Conservation (phyloP, 2,329 filamentous ascomycete species). For the Colletotrichum eremochloae region DNA sequence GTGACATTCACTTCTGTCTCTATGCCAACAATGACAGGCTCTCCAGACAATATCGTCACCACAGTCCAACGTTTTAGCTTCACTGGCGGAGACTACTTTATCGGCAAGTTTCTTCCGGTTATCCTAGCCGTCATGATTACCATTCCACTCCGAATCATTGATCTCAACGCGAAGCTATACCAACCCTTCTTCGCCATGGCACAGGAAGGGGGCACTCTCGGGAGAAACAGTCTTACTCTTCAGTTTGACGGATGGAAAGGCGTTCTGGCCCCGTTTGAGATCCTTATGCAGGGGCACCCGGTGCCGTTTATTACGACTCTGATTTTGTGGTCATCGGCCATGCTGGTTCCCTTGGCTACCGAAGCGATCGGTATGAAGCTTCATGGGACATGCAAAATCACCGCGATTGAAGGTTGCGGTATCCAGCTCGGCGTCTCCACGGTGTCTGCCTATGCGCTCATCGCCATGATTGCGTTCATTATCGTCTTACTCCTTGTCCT, state of each 20-base stretch:
- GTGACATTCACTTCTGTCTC: constrained; percentile 45
- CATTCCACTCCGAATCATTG: constrained; percentile 56
- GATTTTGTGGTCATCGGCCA: constrained; percentile 51
- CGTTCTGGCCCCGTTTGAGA: constrained; percentile 52
- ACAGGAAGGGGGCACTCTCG: constrained; percentile 52
- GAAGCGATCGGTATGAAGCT: constrained; percentile 57
- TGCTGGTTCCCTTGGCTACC: constrained; percentile 56
- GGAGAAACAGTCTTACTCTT: constrained; percentile 57
- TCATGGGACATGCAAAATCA: constrained; percentile 51
- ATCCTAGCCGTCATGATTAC: constrained; percentile 56
- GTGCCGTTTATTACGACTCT: constrained; percentile 55
- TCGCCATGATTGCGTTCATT: constrained; percentile 49
- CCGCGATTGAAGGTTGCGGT: constrained; percentile 49
- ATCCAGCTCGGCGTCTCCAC: constrained; percentile 53
- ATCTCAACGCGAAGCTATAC: constrained; percentile 56
- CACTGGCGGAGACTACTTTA: constrained; percentile 51
- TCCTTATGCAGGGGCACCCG: constrained; percentile 52
- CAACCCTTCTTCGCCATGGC: constrained; percentile 60
- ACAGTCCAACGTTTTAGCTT: constrained; percentile 45
- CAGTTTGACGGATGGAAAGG: constrained; percentile 55
- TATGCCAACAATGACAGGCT: constrained; percentile 19
- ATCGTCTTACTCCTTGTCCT: constrained; percentile 51
- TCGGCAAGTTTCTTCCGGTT: constrained; percentile 58
- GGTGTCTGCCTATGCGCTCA: constrained; percentile 48
- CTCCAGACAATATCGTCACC: constrained; percentile 39